Evolutionary conservation across 1,284 basidiomycete species (phyloP), one percentile per base, ranked within the genome.

Genomic region (Irpex lacteus): DNA sequence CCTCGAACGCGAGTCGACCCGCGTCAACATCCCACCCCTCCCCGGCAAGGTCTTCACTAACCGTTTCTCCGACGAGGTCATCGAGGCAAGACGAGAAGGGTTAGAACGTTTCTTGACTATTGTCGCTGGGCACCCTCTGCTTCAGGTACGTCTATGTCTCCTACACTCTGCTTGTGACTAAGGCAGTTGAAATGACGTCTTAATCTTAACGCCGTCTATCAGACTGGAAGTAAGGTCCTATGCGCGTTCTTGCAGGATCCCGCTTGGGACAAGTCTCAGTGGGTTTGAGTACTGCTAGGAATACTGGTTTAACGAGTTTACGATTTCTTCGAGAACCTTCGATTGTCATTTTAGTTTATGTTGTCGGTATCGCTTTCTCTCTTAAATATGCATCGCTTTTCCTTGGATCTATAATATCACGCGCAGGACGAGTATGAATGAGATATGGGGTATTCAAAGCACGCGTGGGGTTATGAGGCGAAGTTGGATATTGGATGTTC

Each of bases 21-120:
- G 98, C 32, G 98, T 99, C 69, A 99, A 98, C 78, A 98, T 99
- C 72, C 97, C 97, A 0, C 88, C 95, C 21, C 87, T 99, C 52
- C 98, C 97, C 1, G 97, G 97, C 64, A 99, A 99, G 78, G 91
- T 96, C 57, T 97, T 97, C 78, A 96, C 94, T 36, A 96, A 95
- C 76, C 85, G 97, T 37, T 99, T 99, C 80, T 96, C 95, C 13
- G 97, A 98, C 73, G 97, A 99, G 75, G 94, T 98, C 54, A 98
- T 99, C 66, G 97, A 98, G 78, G 82, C 84, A 63, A 82, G 97
- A 65, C 82, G 96, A 65, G 96, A 98, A 73, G 97, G 98, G 0
- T 80, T 99, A 40, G 97, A 99, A 80, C 82, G 97, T 50, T 99
- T 99, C 80, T 78, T 99, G 71, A 95, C 94, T 72, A 90, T 98